phyloP scores from a whole-genome alignment of 495 filamentous ascomycete genomes.

The Lichenothelia convexa region DNA sequence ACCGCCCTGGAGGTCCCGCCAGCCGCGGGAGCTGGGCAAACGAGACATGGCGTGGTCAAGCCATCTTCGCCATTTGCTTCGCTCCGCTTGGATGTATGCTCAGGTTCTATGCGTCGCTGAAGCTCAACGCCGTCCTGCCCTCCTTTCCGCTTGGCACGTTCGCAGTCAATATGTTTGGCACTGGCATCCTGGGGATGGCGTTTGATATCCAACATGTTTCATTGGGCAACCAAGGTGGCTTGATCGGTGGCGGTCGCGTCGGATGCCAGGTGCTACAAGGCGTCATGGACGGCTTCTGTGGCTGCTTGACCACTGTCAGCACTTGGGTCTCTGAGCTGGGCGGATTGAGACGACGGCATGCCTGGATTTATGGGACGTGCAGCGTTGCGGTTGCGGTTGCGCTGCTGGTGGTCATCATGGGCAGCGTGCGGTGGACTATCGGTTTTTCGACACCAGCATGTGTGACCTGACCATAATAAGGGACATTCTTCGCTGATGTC shows the following conservation, averaged over 20 bases:
- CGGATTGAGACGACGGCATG: slow-evolving; percentile 43
- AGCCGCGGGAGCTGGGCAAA: slow-evolving; percentile 17
- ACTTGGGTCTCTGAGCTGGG: slow-evolving; percentile 77
- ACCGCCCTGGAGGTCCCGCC: slow-evolving; percentile 25
- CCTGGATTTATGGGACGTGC: slow-evolving; percentile 53
- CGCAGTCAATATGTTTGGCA: slow-evolving; percentile 62
- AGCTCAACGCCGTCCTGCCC: slow-evolving; percentile 44
- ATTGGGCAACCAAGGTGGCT: slow-evolving; percentile 21
- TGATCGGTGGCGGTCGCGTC: slow-evolving; percentile 24
- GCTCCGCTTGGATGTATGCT: slow-evolving; percentile 63
- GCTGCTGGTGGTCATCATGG: slow-evolving; percentile 57
- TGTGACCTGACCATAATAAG: slow-evolving; percentile 10
- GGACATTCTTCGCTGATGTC: too few relatives aligned
- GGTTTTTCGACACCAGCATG: slow-evolving; percentile 40
- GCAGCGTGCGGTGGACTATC: slow-evolving; percentile 57
- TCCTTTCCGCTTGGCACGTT: slow-evolving; percentile 85
- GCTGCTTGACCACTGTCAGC: slow-evolving; percentile 76
- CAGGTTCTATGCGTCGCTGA: slow-evolving; percentile 52
- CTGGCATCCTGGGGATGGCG: slow-evolving; percentile 42
- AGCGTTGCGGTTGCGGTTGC: slow-evolving; percentile 49
- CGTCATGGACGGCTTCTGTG: slow-evolving; percentile 80
- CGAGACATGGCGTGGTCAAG: slow-evolving; percentile 53
- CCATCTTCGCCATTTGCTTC: slow-evolving; percentile 65
- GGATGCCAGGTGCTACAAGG: slow-evolving; percentile 73
- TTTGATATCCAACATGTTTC: slow-evolving; percentile 52